Evolutionary conservation across 2,329 filamentous ascomycete species (phyloP).

Genomic region (Mycosphaerella sp.): DNA sequence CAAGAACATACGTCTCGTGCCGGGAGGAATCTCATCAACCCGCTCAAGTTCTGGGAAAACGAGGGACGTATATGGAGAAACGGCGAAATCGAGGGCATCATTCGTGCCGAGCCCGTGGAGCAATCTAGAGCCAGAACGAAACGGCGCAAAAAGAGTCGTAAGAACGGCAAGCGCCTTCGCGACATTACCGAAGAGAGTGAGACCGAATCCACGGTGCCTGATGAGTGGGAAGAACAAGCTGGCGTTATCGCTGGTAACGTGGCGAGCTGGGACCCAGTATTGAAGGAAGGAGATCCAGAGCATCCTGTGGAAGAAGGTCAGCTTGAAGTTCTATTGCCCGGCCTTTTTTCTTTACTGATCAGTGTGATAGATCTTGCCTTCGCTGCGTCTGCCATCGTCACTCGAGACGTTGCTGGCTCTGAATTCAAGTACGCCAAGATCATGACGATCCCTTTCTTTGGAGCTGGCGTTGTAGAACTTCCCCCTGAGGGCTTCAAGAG

Average conservation of each 20-base stretch:
- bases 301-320: slow-evolving; percentile 40
- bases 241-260: slow-evolving; percentile 60
- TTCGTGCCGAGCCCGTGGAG: slow-evolving; percentile 62
- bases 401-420: slow-evolving; percentile 54
- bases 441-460: slow-evolving; percentile 76
- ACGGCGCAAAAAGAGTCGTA: slow-evolving; percentile 33
- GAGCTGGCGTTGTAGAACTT: slow-evolving; percentile 82
- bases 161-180: slow-evolving; percentile 31
- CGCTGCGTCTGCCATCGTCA: slow-evolving; percentile 51
- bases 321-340: slow-evolving; percentile 11
- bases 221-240: slow-evolving; percentile 65
- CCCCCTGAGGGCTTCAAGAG: slow-evolving; percentile 77
- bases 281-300: slow-evolving; percentile 31
- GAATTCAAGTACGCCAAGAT: slow-evolving; percentile 87
- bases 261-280: slow-evolving; percentile 47
- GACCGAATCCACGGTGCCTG: slow-evolving; percentile 50
- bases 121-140: slow-evolving; percentile 25
- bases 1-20: slow-evolving; percentile 63
- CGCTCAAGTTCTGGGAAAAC: slow-evolving; percentile 79
- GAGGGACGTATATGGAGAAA: slow-evolving; percentile 67
- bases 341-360: slow-evolving; percentile 10
- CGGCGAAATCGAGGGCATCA: slow-evolving; percentile 68
- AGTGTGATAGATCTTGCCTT: slow-evolving; percentile 53
- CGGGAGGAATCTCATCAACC: slow-evolving; percentile 70
- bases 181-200: slow-evolving; percentile 39